These are phyloP conservation scores for Lupinus albus DNA, from an alignment of 306 rosid species.

Conservation along the genomic window DNA sequence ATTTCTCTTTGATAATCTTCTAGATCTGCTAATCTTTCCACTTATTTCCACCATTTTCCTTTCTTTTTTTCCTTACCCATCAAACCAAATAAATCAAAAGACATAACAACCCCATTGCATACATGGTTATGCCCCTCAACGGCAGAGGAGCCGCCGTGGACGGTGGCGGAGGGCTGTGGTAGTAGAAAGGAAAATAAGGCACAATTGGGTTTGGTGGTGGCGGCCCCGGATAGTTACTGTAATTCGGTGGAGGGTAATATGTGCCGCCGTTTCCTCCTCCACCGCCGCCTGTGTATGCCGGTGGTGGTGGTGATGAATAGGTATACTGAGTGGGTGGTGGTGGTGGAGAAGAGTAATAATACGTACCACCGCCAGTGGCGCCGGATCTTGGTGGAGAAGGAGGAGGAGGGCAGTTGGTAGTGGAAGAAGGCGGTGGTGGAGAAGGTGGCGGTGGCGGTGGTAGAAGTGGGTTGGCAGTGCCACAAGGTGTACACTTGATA, in stretches of 20 bases:
- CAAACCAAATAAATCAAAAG: constrained; percentile 49
- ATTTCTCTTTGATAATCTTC: constrained; percentile 1
- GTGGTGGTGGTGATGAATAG: constrained; percentile 48
- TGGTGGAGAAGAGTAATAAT: constrained; percentile 65
- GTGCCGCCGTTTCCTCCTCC: constrained; percentile 50
- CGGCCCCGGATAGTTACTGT: constrained; percentile 57
- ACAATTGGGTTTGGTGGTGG: constrained; percentile 98
- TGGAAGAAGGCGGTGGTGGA: constrained; percentile 44
- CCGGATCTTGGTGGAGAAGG: constrained; percentile 59
- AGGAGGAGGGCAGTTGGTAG: constrained; percentile 65
- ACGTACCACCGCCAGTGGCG: constrained; percentile 16
- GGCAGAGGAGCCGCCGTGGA: constrained; percentile 46
- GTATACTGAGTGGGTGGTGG: constrained; percentile 63
- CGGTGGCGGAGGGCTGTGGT: constrained; percentile 68
- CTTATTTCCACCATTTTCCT: constrained; percentile 41
- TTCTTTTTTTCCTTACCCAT: background rate
- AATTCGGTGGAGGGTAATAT: constrained; percentile 58
- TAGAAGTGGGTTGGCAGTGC: constrained; percentile 28
- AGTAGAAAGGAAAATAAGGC: constrained; percentile 87
- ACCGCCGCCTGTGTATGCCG: constrained; percentile 32
- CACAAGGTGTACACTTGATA: constrained; percentile 83
- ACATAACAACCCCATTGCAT: constrained; percentile 19
- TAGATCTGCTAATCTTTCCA: constrained; percentile 67
- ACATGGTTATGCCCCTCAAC: constrained; percentile 24
- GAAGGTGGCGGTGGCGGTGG: constrained; percentile 68